phyloP scores from a whole-genome alignment of 2,329 filamentous ascomycete genomes.

The Trichoderma asperellum region DNA sequence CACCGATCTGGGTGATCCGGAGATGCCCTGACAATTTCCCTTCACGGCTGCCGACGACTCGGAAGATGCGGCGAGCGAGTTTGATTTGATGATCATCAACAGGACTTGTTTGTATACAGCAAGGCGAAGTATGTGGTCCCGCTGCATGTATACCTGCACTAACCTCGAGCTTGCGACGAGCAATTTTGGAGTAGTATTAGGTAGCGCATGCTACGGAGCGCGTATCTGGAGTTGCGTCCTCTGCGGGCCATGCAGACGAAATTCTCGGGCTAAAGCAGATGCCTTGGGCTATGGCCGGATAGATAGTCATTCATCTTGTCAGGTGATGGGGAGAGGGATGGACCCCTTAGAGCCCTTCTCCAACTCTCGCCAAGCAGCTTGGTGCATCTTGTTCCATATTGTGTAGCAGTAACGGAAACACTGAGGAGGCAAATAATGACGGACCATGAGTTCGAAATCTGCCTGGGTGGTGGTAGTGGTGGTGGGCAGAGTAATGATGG shows the following conservation, averaged over 20 bases:
- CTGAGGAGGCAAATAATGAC: conserved; percentile 24
- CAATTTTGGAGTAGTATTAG: neutral
- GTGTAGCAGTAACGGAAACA: neutral
- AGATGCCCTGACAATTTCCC: conserved; percentile 5
- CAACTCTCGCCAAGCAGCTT: neutral
- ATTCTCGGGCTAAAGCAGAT: neutral
- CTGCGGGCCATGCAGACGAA: neutral
- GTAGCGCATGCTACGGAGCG: neutral
- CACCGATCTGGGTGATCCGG: conserved; percentile 18
- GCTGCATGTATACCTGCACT: conserved; percentile 4
- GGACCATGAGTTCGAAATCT: conserved; percentile 3
- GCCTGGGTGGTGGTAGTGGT: neutral
- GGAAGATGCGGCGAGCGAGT: neutral
- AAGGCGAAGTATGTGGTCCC: conserved; percentile 1
- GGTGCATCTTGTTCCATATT: neutral
- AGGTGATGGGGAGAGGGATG: conserved; percentile 22
- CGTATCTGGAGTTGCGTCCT: conserved; percentile 1
- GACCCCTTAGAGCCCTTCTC: neutral
- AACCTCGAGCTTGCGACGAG: neutral
- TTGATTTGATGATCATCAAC: neutral
- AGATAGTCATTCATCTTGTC: conserved; percentile 5
- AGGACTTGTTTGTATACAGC: neutral
- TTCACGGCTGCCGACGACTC: neutral
- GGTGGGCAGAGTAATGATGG: neutral
- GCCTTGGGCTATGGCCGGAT: neutral